Conservation (phyloP, 306 rosid species). For the Argentina anserina region DNA sequence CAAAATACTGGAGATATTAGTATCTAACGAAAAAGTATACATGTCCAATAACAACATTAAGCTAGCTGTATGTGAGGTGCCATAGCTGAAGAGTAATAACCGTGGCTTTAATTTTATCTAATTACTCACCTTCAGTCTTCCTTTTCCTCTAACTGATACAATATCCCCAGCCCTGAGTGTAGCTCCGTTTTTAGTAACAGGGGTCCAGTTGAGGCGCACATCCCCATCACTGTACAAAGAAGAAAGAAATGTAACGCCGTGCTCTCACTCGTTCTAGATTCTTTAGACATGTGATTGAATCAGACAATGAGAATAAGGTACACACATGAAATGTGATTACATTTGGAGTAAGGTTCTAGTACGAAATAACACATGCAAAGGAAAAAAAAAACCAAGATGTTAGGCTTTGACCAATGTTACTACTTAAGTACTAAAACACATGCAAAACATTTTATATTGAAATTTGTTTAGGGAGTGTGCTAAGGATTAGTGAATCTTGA, state of each 20-base stretch:
- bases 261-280: neutral
- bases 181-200: constrained; percentile 72
- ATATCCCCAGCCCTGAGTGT: constrained; percentile 74
- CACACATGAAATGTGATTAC: neutral
- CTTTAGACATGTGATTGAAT: neutral
- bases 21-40: neutral
- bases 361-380: neutral
- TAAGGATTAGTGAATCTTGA: neutral
- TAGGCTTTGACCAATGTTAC: neutral
- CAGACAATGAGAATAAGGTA: neutral
- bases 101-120: constrained; percentile 11
- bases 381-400: neutral
- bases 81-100: neutral
- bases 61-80: neutral
- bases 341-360: neutral
- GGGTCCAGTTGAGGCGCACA: constrained; percentile 82
- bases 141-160: constrained; percentile 78
- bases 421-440: neutral
- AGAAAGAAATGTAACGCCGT: constrained; percentile 8
- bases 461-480: too few species aligned
- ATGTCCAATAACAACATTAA: neutral
- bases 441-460: neutral
- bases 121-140: constrained; percentile 70
- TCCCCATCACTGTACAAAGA: constrained; percentile 57
- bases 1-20: neutral